phyloP scores from a whole-genome alignment of 768 basidiomycete species.

The Kwoniella bestiolae region DNA sequence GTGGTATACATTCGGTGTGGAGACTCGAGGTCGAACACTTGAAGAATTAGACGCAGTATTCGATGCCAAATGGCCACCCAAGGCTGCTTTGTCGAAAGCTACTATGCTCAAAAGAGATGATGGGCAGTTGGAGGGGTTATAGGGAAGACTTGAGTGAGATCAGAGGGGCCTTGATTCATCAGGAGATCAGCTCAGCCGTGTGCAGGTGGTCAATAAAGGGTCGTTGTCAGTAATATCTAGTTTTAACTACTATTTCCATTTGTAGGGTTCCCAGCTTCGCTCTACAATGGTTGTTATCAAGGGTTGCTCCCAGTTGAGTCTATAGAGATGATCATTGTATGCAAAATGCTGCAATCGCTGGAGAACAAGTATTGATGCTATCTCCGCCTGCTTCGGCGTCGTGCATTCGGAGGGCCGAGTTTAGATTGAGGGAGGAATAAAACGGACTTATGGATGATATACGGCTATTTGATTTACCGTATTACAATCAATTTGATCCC shows the following conservation, averaged over 20 bases:
- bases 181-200: too few relatives aligned
- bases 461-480: neutral
- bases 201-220: too few relatives aligned
- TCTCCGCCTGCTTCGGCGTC: too few relatives aligned
- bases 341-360: too few relatives aligned
- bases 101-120: conserved; percentile 30
- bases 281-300: too few relatives aligned
- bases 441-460: neutral
- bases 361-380: too few relatives aligned
- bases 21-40: conserved; percentile 53
- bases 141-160: too few relatives aligned
- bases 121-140: conserved; percentile 44
- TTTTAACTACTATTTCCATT: too few relatives aligned
- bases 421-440: neutral
- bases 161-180: too few relatives aligned
- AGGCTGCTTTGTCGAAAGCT: conserved; percentile 6
- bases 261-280: too few relatives aligned
- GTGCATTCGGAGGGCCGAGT: too few relatives aligned
- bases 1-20: conserved; percentile 52
- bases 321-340: neutral
- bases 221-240: neutral
- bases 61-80: conserved; percentile 49
- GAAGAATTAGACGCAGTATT: conserved; percentile 58
- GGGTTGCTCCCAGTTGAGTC: too few relatives aligned
- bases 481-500: neutral